Percentiles rank a stretch among this genome's conserved stretches.
Conservation (phyloP, 202 grass and related monocot species). For the Digitaria exilis region DNA sequence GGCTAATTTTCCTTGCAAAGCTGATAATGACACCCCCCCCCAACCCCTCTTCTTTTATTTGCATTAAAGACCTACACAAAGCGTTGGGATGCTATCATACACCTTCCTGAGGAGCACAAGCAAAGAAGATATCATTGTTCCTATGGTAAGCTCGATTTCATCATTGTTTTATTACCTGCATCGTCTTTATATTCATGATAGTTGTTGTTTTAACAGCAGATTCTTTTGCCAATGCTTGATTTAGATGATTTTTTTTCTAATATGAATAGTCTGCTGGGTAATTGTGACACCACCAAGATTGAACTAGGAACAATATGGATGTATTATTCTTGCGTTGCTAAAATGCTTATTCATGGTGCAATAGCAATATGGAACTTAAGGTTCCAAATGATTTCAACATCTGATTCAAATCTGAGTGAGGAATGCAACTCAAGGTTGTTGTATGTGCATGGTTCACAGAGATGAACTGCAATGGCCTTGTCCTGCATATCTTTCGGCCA, state of each 20-base stretch:
- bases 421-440: background rate
- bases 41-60: slow-evolving; percentile 11
- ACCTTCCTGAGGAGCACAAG: slow-evolving; percentile 67
- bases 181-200: background rate
- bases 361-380: background rate
- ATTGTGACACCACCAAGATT: slow-evolving; percentile 5
- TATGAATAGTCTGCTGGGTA: background rate
- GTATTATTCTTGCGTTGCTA: background rate
- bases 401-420: background rate
- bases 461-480: background rate
- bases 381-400: slow-evolving; percentile 15
- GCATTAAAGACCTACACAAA: slow-evolving; percentile 62
- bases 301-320: background rate
- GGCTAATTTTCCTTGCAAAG: slow-evolving; percentile 2
- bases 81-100: slow-evolving; percentile 80
- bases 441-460: background rate
- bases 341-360: background rate
- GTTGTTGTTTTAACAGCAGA: background rate
- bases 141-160: slow-evolving; percentile 58
- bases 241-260: slow-evolving; percentile 12
- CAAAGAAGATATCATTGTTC: slow-evolving; percentile 80
- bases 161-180: slow-evolving; percentile 13
- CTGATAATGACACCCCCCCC: slow-evolving; percentile 26
- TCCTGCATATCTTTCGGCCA: slow-evolving; percentile 2
- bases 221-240: slow-evolving; percentile 1